These are phyloP conservation scores for Cicer yamashitae DNA, from an alignment of 306 rosid species.

Conservation along the genomic window DNA sequence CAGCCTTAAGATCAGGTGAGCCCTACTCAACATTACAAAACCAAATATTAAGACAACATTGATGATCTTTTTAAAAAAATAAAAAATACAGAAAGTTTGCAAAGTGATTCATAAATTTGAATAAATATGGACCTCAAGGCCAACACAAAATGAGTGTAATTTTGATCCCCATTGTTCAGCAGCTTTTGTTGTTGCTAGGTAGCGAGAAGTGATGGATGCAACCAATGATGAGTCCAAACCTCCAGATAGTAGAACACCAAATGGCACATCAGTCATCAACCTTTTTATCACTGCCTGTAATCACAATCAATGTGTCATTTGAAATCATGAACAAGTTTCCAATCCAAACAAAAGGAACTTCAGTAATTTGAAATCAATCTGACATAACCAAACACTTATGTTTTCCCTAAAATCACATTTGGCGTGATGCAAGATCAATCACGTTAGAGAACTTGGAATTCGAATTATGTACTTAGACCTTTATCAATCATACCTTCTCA, in stretches of 20 bases:
- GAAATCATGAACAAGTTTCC: not conserved
- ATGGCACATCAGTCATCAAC: slow-evolving; percentile 98
- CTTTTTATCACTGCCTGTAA: slow-evolving; percentile 89
- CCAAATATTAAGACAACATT: slow-evolving; percentile 18
- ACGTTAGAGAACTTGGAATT: not conserved
- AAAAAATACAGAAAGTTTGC: not conserved
- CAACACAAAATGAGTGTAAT: slow-evolving; percentile 92
- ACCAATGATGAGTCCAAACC: slow-evolving; percentile 95
- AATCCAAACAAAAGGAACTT: not conserved
- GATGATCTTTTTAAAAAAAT: not conserved
- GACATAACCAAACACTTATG: not conserved
- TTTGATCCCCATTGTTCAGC: slow-evolving; percentile 95
- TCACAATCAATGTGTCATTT: slow-evolving; percentile 22
- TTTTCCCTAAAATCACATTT: not conserved
- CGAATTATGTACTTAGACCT: not conserved
- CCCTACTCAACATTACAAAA: slow-evolving; percentile 59
- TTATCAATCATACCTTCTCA: slow-evolving; percentile 62
- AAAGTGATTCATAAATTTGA: slow-evolving; percentile 1
- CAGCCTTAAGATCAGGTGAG: slow-evolving; percentile 98
- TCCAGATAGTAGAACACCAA: slow-evolving; percentile 90
- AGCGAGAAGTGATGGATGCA: slow-evolving; percentile 91
- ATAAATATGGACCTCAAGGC: slow-evolving; percentile 63
- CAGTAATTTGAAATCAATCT: no score
- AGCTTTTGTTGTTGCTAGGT: slow-evolving; percentile 80
- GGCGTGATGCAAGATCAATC: not conserved